Evolutionary conservation across 441 rosid species (phyloP).

Genomic region (Adansonia rubrostipa): DNA sequence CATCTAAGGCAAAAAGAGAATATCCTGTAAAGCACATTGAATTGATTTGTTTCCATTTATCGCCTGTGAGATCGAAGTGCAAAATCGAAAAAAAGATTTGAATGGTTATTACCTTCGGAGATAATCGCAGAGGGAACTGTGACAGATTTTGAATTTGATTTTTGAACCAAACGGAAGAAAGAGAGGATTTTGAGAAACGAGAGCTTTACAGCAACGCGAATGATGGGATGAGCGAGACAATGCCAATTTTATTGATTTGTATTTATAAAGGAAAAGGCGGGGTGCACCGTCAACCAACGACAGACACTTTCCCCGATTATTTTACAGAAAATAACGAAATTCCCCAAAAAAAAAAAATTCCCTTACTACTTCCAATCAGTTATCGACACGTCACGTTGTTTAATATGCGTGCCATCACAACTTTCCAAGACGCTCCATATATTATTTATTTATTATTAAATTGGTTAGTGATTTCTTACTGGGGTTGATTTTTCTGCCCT

Average conservation of each 20-base stretch:
- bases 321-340: slow-evolving; percentile 18
- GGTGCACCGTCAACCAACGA: not conserved
- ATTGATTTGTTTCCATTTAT: not conserved
- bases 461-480: no score
- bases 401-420: not conserved
- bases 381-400: not conserved
- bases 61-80: not conserved
- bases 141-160: slow-evolving; percentile 7
- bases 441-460: not conserved
- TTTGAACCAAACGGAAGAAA: slow-evolving; percentile 21
- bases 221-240: slow-evolving; percentile 11
- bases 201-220: slow-evolving; percentile 38
- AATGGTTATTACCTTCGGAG: slow-evolving; percentile 39
- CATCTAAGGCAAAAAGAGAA: not conserved
- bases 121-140: slow-evolving; percentile 38
- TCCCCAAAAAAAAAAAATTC: slow-evolving; percentile 1
- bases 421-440: not conserved
- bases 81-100: not conserved
- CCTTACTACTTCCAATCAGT: not conserved
- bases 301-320: not conserved
- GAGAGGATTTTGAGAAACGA: not conserved
- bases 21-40: not conserved
- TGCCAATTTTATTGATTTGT: not conserved
- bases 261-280: slow-evolving; percentile 27
- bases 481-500: no score